phyloP scores from a whole-genome alignment of 176 grass and related monocot species.

The Oryza glaberrima region DNA sequence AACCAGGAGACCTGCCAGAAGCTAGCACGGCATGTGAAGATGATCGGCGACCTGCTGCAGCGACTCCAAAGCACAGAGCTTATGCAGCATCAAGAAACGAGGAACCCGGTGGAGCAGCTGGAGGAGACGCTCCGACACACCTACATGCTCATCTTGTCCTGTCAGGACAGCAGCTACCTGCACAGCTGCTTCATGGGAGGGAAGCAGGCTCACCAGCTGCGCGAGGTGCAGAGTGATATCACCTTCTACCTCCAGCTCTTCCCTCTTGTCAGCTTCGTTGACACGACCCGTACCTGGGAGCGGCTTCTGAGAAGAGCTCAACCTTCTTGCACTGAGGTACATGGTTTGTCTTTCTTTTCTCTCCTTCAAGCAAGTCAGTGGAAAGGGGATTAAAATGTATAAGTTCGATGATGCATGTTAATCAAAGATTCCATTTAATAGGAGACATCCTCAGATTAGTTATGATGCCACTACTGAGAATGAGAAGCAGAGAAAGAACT shows the following conservation, averaged over 20 bases:
- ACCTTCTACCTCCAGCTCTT: slow-evolving; percentile 71
- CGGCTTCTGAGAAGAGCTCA: slow-evolving; percentile 4
- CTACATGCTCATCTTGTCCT: slow-evolving; percentile 56
- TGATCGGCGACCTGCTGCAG: slow-evolving; percentile 66
- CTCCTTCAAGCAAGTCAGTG: no score
- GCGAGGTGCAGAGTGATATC: slow-evolving; percentile 69
- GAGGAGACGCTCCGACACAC: slow-evolving; percentile 57
- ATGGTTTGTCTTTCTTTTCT: no score
- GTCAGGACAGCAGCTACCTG: slow-evolving; percentile 57
- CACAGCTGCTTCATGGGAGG: slow-evolving; percentile 58
- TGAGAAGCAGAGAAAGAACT: no score
- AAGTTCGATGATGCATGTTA: no score
- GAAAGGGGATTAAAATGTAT: no score
- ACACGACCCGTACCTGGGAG: slow-evolving; percentile 53
- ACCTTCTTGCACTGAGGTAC: neutral
- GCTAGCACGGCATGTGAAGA: slow-evolving; percentile 57
- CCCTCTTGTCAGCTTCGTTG: slow-evolving; percentile 70
- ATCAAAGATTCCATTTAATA: no score
- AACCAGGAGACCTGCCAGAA: slow-evolving; percentile 62
- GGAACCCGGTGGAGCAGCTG: slow-evolving; percentile 73
- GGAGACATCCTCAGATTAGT: no score
- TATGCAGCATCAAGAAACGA: slow-evolving; percentile 64
- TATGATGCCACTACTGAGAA: no score
- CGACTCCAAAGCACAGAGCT: slow-evolving; percentile 60
- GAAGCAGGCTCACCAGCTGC: slow-evolving; percentile 54